Conservation (phyloP, 2,329 filamentous ascomycete genomes). For the Pseudohalonectria lignicola region DNA sequence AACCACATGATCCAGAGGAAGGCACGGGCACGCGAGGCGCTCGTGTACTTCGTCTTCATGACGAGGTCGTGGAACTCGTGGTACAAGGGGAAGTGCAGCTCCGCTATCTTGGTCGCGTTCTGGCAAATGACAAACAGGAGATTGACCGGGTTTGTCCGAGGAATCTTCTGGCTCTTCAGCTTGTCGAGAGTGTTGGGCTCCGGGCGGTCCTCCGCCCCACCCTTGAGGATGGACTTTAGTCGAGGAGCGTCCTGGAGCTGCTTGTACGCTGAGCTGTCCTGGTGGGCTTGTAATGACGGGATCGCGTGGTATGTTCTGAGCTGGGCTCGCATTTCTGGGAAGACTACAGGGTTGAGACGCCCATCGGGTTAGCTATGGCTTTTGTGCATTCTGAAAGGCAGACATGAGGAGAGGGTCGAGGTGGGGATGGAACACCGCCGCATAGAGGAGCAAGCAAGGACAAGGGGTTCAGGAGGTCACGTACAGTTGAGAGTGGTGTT, state of each 20-base stretch:
- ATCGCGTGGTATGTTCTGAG: constrained; percentile 97
- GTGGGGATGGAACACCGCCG: neutral
- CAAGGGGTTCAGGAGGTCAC: constrained; percentile 16
- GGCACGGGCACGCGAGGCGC: constrained; percentile 69
- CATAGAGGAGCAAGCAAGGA: neutral
- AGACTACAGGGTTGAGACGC: constrained; percentile 51
- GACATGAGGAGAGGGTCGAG: neutral
- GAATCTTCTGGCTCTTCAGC: constrained; percentile 54
- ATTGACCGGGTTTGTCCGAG: constrained; percentile 92
- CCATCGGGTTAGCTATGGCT: constrained; percentile 8
- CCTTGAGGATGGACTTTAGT: constrained; percentile 94
- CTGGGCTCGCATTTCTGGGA: constrained; percentile 97
- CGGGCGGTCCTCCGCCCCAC: constrained; percentile 78
- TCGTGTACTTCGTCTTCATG: constrained; percentile 79
- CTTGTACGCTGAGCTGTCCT: constrained; percentile 94
- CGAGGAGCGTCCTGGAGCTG: constrained; percentile 93
- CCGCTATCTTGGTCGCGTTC: constrained; percentile 82
- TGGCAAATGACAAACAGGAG: constrained; percentile 91
- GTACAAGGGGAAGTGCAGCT: constrained; percentile 76
- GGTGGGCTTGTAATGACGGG: constrained; percentile 85
- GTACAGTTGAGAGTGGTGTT: constrained; percentile 96
- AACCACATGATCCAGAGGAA: constrained; percentile 99
- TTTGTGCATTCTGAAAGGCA: too few relatives aligned
- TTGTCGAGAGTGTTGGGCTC: constrained; percentile 79
- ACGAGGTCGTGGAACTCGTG: constrained; percentile 94